Base-by-base conservation (phyloP, 192 early-diverging fungal genomes). In the Coemansia sp. region DNA sequence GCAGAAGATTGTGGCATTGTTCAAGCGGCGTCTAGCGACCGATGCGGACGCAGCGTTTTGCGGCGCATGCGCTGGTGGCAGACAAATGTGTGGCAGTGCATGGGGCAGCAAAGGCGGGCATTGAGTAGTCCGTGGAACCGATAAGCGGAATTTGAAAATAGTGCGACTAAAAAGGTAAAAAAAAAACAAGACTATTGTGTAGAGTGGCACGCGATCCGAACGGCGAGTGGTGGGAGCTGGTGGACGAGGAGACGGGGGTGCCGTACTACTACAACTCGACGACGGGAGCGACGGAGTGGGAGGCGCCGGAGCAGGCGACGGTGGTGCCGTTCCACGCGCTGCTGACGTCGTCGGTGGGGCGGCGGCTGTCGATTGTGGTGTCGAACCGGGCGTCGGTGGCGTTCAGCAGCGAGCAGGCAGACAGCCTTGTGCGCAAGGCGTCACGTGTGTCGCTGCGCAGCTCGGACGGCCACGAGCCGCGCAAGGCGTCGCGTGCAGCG, bases 201-300 rank as follows among this genome's bases (percentile, higher is more conserved):
- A 93, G 90, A 23, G 82, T 85, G 42, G 83, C 84, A 21, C 84
- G 71, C 59, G 83, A 90, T 68, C 87, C 83, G 19, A 81, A 82
- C 44, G 85, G 85, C 66, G 96, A 98, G 65, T 98, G 93, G 93
- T 98, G 96, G 96, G 93, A 98, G 81, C 85, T 95, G 24, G 87
- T 85, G 62, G 94, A 96, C 70, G 89, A 95, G 33, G 71, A 87
- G 37, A 82, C 88, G 38, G 85, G 91, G 45, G 67, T 91, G 47
- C 93, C 93, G 8, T 98, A 95, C 64, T 97, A 94, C 73, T 96
- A 97, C 81, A 89, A 94, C 77, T 88, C 93, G 4, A 76, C 77
- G 43, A 91, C 93, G 0, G 86, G 89, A 39, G 80, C 87, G 44
- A 94, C 93, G 25, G 92, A 94, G 67, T 98, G 96, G 96, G 67